Conservation (phyloP, 106 monocot species). For the Hemerocallis citrina region DNA sequence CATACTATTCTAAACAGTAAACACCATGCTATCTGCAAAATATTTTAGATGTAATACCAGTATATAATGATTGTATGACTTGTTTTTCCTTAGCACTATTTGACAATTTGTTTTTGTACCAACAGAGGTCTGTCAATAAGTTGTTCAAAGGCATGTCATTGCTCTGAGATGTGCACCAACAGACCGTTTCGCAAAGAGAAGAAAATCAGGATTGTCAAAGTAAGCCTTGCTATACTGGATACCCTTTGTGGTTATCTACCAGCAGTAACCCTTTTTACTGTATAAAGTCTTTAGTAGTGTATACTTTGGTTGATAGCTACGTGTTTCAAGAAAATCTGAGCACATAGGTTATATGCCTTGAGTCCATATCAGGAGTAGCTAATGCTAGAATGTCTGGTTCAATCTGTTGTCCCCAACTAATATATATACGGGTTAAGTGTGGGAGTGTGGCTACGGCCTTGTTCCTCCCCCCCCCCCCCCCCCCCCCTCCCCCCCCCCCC, state of each 20-base stretch:
- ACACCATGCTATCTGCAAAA: no score
- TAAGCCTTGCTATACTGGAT: slow-evolving; percentile 2
- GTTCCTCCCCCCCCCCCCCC: no score
- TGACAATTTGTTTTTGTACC: slow-evolving; percentile 1
- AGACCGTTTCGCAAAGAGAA: slow-evolving; percentile 93
- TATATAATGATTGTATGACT: background rate
- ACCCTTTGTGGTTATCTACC: background rate
- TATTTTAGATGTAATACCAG: no score
- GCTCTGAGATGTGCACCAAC: slow-evolving; percentile 84
- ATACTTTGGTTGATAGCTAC: background rate
- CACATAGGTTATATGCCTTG: background rate
- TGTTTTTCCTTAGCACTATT: background rate
- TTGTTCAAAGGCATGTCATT: slow-evolving; percentile 84
- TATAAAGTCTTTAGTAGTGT: background rate
- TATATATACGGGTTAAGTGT: no score
- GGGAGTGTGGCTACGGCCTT: no score
- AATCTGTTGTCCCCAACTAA: background rate
- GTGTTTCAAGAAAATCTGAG: background rate
- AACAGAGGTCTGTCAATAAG: slow-evolving; percentile 77
- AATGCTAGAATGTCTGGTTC: background rate
- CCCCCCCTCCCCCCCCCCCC: no score
- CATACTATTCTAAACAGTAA: no score
- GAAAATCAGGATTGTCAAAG: slow-evolving; percentile 87
- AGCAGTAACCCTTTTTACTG: background rate
- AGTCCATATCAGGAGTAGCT: background rate